These are phyloP conservation scores for Monosporozyma servazzii DNA, from an alignment of 805 yeast genomes.

Conservation along the genomic window DNA sequence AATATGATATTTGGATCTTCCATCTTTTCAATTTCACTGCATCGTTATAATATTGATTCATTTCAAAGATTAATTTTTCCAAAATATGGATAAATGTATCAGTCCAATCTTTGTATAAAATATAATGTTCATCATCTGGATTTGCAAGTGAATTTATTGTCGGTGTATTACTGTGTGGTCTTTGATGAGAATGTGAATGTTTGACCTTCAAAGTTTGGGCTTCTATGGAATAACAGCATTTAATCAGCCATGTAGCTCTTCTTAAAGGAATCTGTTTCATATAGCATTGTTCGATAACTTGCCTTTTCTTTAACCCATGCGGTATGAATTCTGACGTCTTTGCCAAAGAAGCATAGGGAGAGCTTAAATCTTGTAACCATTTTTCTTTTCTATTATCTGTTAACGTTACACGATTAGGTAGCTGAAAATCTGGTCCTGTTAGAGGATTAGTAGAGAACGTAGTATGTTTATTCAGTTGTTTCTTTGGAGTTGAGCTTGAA, in stretches of 20 bases:
- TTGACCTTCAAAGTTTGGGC: constrained; percentile 19
- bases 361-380: constrained; percentile 78
- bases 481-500: constrained; percentile 1
- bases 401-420: constrained; percentile 58
- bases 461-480: not conserved
- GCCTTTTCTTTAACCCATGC: constrained; percentile 74
- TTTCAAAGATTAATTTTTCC: constrained; percentile 29
- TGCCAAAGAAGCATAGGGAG: constrained; percentile 53
- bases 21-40: constrained; percentile 24
- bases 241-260: constrained; percentile 87
- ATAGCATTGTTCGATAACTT: constrained; percentile 65
- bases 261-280: constrained; percentile 57
- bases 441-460: constrained; percentile 12
- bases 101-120: constrained; percentile 84
- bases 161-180: not conserved
- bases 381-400: constrained; percentile 78
- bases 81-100: constrained; percentile 57
- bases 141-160: not conserved
- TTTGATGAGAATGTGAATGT: constrained; percentile 9
- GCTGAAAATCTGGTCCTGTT: constrained; percentile 26
- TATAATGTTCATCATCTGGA: constrained; percentile 7
- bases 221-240: constrained; percentile 80
- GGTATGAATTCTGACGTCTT: constrained; percentile 74
- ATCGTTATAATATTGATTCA: constrained; percentile 25
- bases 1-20: constrained; percentile 49